These are phyloP conservation scores for Citrus sp. DNA, from an alignment of 345 rosid species.

Conservation along the genomic window DNA sequence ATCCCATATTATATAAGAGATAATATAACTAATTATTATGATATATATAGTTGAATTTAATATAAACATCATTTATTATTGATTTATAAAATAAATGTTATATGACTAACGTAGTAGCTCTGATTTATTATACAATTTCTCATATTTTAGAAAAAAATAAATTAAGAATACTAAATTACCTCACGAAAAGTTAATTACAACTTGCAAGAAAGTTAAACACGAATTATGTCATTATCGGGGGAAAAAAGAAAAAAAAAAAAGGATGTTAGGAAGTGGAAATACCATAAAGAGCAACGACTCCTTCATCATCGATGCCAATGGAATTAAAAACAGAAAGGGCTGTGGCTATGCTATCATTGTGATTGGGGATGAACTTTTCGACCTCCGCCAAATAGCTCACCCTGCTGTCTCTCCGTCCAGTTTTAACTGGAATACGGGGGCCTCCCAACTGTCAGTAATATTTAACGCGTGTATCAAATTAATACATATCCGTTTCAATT, in stretches of 20 bases:
- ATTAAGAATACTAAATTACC: too few relatives aligned
- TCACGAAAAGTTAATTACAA: too few relatives aligned
- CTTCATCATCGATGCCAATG: constrained; percentile 61
- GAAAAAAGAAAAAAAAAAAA: neutral
- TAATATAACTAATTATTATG: too few relatives aligned
- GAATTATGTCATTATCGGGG: too few relatives aligned
- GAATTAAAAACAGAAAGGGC: constrained; percentile 65
- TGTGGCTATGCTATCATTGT: constrained; percentile 51
- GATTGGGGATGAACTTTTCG: constrained; percentile 53
- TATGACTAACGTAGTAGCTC: too few relatives aligned
- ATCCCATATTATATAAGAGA: rapidly evolving
- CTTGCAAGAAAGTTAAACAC: too few relatives aligned
- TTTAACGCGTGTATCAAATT: neutral
- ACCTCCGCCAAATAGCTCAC: constrained; percentile 46
- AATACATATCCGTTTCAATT: neutral
- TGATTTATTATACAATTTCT: too few relatives aligned
- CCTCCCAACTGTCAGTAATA: constrained; percentile 52
- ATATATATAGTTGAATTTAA: too few relatives aligned
- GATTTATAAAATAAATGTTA: too few relatives aligned
- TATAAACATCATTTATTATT: too few relatives aligned
- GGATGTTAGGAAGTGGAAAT: neutral
- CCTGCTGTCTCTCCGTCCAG: constrained; percentile 64
- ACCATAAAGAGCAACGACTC: constrained; percentile 71
- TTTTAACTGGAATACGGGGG: constrained; percentile 74
- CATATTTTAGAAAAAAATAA: too few relatives aligned